phyloP scores from a whole-genome alignment of 192 early-diverging fungal genomes.

The Coemansia pectinata region DNA sequence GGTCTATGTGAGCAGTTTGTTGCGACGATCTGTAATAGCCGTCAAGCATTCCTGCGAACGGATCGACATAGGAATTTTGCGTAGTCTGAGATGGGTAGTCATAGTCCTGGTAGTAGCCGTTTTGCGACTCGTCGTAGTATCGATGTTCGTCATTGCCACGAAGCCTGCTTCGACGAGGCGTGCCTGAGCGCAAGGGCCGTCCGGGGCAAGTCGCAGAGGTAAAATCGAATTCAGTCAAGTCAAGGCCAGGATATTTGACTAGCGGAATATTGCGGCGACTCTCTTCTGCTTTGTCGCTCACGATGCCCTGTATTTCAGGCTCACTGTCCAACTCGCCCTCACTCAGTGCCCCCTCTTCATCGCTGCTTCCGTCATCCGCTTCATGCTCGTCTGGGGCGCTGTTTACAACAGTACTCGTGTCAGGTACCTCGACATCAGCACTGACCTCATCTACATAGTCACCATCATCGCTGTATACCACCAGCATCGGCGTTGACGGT shows the following conservation, averaged over 20 bases:
- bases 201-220: constrained; percentile 17
- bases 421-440: not conserved
- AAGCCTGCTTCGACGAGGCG: not conserved
- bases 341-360: constrained; percentile 7
- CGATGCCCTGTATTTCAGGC: not conserved
- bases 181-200: constrained; percentile 12
- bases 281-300: not conserved
- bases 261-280: constrained; percentile 28
- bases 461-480: constrained; percentile 21
- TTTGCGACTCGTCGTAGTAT: constrained; percentile 6
- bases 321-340: not conserved
- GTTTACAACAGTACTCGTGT: not conserved
- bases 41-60: constrained; percentile 28
- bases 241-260: constrained; percentile 38
- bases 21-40: constrained; percentile 25
- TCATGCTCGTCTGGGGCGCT: not conserved
- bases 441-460: constrained; percentile 22
- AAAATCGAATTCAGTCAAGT: constrained; percentile 41
- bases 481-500: constrained; percentile 26
- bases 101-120: not conserved
- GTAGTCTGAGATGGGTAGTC: not conserved
- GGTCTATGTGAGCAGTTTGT: not conserved
- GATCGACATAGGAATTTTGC: not conserved
- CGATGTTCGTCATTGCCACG: not conserved
- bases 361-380: constrained; percentile 6